phyloP scores from a whole-genome alignment of 805 yeast species.

The Metschnikowia cerradonensis region DNA sequence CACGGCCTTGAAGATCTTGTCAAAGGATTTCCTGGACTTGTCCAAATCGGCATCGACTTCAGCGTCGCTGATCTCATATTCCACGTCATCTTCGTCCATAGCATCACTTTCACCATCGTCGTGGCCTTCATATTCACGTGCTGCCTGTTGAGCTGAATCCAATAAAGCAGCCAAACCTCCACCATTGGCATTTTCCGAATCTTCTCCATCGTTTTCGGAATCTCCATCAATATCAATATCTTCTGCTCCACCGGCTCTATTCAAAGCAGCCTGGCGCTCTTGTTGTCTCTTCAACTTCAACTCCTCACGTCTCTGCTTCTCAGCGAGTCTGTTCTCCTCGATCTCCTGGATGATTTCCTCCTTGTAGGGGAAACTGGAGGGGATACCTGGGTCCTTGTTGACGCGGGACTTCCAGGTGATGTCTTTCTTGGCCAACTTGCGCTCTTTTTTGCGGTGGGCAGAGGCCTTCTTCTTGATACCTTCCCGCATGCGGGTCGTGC shows the following conservation, averaged over 20 bases:
- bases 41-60: slow-evolving; percentile 53
- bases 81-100: slow-evolving; percentile 39
- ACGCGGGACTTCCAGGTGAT: slow-evolving; percentile 86
- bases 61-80: slow-evolving; percentile 39
- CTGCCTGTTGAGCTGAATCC: slow-evolving; percentile 88
- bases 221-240: slow-evolving; percentile 34
- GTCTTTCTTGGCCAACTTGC: slow-evolving; percentile 80
- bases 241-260: slow-evolving; percentile 37
- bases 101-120: slow-evolving; percentile 23
- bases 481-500: slow-evolving; percentile 88
- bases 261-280: slow-evolving; percentile 38
- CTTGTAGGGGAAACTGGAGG: slow-evolving; percentile 91
- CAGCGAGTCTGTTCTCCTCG: slow-evolving; percentile 56
- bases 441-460: slow-evolving; percentile 84
- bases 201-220: slow-evolving; percentile 19
- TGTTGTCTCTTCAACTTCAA: slow-evolving; percentile 48
- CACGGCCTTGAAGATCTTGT: slow-evolving; percentile 88
- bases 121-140: slow-evolving; percentile 66
- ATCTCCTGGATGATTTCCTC: slow-evolving; percentile 72
- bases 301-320: slow-evolving; percentile 50
- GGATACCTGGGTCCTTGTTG: slow-evolving; percentile 91
- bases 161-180: slow-evolving; percentile 77
- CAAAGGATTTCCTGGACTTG: slow-evolving; percentile 84
- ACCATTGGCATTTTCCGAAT: slow-evolving; percentile 34
- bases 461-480: slow-evolving; percentile 95